These are phyloP conservation scores for Zea luxurians DNA, from an alignment of 176 grass and related monocot genomes.

Conservation along the genomic window DNA sequence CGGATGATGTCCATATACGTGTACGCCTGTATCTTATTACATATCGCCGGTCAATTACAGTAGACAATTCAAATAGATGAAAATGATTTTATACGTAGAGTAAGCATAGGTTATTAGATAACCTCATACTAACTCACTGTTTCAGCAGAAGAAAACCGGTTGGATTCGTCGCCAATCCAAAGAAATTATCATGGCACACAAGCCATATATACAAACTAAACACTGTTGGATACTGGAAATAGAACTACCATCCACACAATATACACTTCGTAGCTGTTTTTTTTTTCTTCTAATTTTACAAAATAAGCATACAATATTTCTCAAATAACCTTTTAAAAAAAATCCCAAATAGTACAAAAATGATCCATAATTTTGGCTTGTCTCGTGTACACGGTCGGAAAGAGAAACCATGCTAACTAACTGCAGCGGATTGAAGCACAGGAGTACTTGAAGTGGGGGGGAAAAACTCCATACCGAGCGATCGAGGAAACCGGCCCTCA, in stretches of 20 bases:
- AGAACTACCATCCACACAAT: conserved; percentile 6
- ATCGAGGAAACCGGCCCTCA: not conserved
- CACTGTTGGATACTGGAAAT: not conserved
- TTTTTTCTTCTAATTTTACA: conserved; percentile 1
- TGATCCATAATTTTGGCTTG: conserved; percentile 17
- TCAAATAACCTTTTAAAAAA: not conserved
- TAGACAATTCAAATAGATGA: not conserved
- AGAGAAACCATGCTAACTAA: not conserved
- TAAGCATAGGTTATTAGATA: not conserved
- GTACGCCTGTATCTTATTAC: not conserved
- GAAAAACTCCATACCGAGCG: not conserved
- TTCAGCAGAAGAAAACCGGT: not conserved
- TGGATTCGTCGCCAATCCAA: not conserved
- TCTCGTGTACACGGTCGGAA: conserved; percentile 10
- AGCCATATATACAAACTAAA: not conserved
- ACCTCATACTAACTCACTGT: not conserved
- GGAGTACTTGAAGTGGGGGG: conserved; percentile 14
- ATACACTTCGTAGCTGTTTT: not conserved
- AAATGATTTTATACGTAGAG: not conserved
- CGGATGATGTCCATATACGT: not conserved
- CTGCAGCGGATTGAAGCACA: conserved; percentile 41
- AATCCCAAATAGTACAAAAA: conserved; percentile 14
- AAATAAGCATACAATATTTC: not conserved
- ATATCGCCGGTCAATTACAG: not conserved
- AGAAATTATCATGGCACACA: not conserved